phyloP scores from a whole-genome alignment of 2,329 filamentous ascomycete species.

The Elsinoe arachidis region DNA sequence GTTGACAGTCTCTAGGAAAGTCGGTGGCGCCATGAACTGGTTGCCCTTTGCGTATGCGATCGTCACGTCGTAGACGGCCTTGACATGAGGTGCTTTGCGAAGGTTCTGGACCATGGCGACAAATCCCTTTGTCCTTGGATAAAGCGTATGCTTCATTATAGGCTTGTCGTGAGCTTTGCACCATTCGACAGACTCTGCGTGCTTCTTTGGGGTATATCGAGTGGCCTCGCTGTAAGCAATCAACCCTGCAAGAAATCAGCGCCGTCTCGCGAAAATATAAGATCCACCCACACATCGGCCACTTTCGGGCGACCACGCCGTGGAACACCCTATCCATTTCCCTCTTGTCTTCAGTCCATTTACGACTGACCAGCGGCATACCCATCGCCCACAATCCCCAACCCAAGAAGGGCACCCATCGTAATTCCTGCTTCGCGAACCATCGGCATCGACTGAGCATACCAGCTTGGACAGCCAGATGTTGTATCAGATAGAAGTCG shows the following conservation, averaged over 20 bases:
- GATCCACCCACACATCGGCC: constrained; percentile 48
- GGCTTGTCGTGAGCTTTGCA: constrained; percentile 43
- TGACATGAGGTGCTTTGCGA: constrained; percentile 26
- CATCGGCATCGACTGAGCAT: constrained; percentile 56
- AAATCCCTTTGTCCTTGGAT: constrained; percentile 54
- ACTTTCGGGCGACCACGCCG: constrained; percentile 39
- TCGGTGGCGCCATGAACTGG: constrained; percentile 26
- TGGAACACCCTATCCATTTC: constrained; percentile 51
- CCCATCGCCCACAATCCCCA: constrained; percentile 59
- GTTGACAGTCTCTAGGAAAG: constrained; percentile 26
- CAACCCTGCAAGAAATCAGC: constrained; percentile 41
- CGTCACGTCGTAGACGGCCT: constrained; percentile 32
- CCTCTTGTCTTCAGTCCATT: constrained; percentile 48
- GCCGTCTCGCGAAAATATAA: background rate
- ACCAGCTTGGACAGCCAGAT: constrained; percentile 42
- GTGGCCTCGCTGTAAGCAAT: constrained; percentile 58
- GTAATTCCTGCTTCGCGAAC: constrained; percentile 54
- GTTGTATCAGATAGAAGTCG: constrained; percentile 58
- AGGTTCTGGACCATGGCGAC: constrained; percentile 51
- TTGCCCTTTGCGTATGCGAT: constrained; percentile 28
- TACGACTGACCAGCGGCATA: constrained; percentile 54
- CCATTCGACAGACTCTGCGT: constrained; percentile 43
- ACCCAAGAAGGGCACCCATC: constrained; percentile 51
- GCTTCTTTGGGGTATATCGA: constrained; percentile 48
- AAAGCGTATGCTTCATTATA: constrained; percentile 50